Conservation (phyloP, 345 rosid genomes). For the Boechera divaricarpa region DNA sequence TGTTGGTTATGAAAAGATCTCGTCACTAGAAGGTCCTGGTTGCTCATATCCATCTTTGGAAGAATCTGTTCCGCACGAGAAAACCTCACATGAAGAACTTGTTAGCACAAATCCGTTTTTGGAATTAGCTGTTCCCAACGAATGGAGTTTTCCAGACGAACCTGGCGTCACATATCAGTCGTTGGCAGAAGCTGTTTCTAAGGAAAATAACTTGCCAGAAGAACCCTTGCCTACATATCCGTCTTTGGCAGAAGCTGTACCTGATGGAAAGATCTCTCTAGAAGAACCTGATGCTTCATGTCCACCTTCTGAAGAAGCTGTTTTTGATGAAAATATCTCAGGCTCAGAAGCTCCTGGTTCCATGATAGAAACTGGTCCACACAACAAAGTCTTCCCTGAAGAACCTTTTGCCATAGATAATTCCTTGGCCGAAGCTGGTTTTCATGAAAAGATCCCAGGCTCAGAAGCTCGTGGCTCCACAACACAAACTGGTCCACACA, state of each 20-base stretch:
- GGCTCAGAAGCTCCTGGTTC: slow-evolving; percentile 13
- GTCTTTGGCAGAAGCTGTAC: slow-evolving; percentile 27
- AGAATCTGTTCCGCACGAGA: slow-evolving; percentile 15
- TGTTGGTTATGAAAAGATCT: slow-evolving; percentile 28
- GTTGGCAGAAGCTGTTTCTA: not conserved
- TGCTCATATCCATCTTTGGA: slow-evolving; percentile 23
- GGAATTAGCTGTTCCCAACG: slow-evolving; percentile 15
- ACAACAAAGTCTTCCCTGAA: not conserved
- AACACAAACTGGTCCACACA: not conserved
- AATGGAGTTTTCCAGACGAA: slow-evolving; percentile 15
- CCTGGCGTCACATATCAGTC: slow-evolving; percentile 3
- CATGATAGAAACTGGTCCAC: not conserved
- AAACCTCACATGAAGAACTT: slow-evolving; percentile 29
- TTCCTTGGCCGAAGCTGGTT: not conserved
- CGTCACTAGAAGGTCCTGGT: slow-evolving; percentile 16
- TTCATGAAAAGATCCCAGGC: slow-evolving; percentile 19
- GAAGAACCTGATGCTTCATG: not conserved
- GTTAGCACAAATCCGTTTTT: slow-evolving; percentile 28
- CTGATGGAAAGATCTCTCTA: slow-evolving; percentile 17
- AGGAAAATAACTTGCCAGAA: slow-evolving; percentile 30
- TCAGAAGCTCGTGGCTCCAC: slow-evolving; percentile 17
- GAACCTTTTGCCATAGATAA: slow-evolving; percentile 4
- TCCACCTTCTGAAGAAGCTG: not conserved
- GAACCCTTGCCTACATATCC: slow-evolving; percentile 30
- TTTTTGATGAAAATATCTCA: slow-evolving; percentile 23